Evolutionary conservation across 2,329 filamentous ascomycete genomes (phyloP), one percentile per base, ranked within the genome.

Genomic region (Venturia carpophila): DNA sequence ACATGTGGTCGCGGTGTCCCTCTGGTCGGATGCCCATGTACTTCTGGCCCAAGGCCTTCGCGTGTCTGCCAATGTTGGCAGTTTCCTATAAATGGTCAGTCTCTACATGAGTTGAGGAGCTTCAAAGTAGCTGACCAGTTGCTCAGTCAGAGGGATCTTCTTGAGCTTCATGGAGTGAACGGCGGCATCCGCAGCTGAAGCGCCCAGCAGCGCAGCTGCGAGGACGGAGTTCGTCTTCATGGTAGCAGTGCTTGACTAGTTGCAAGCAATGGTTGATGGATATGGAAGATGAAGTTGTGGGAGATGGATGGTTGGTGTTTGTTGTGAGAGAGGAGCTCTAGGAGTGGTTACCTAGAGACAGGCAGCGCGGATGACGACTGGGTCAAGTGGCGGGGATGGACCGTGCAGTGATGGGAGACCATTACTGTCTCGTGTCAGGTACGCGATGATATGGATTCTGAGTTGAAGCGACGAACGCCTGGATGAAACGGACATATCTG

Each of bases 121-220:
- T 45, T 39, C 55, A 49, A 64, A 66, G 42, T 43, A 67, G 82
- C 89, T 75, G 82, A 96, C 92, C 74, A 99, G 85, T 82, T 97
- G 94, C 77, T 97, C 91, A 62, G 87, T 84, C 67, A 99, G 82
- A 70, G 94, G 89, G 68, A 97, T 82, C 88, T 99, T 99, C 85
- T 97, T 90, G 74, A 99, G 88, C 84, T 95, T 94, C 85, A 97
- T 88, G 84, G 91, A 95, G 86, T 97, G 91, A 70, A 96, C 83
- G 73, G 87, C 91, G 71, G 91, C 93, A 75, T 90, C 84, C 75
- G 89, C 60, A 43, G 34, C 41, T n/a, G 66, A 89, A 76, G 88
- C 87, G 82, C 90, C 89, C 74, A 92, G 83, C 83, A 95, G 86
- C 81, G 87, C 83, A 76, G 91, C 88, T 76, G 91, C 82, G 75